Evolutionary conservation across 768 basidiomycete genomes (phyloP).

Genomic region (Xerocomus potaroensis): DNA sequence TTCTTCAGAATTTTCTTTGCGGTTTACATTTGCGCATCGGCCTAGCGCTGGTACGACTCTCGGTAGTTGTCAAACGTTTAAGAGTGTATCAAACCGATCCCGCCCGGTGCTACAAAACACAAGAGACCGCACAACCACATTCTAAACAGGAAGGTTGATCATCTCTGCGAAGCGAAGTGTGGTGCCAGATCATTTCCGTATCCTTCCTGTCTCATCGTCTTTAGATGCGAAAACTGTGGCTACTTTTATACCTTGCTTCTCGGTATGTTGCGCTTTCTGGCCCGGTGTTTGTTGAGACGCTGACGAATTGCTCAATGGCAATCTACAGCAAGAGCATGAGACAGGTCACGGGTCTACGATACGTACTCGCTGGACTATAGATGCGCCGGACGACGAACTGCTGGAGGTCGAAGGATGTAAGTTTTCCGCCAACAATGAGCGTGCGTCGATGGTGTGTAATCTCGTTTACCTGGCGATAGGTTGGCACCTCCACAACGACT

Average conservation of each 20-base stretch:
- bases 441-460: slow-evolving; percentile 62
- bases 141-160: slow-evolving; percentile 40
- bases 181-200: background rate
- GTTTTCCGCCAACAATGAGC: slow-evolving; percentile 51
- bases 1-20: no score
- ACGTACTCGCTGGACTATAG: slow-evolving; percentile 51
- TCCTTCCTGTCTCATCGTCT: background rate
- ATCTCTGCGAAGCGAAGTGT: slow-evolving; percentile 51
- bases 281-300: background rate
- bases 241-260: slow-evolving; percentile 57
- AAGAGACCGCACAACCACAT: slow-evolving; percentile 47
- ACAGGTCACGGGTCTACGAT: slow-evolving; percentile 65
- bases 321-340: slow-evolving; percentile 57
- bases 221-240: slow-evolving; percentile 50
- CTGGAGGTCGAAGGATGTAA: slow-evolving; percentile 54
- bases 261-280: slow-evolving; percentile 31
- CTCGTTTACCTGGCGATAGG: slow-evolving; percentile 52
- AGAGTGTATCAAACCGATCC: no score
- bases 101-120: no score
- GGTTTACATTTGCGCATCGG: no score
- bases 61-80: no score
- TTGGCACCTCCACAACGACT: slow-evolving; percentile 53
- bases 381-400: slow-evolving; percentile 45
- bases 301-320: slow-evolving; percentile 39
- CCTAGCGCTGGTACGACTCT: no score